Base-by-base conservation (phyloP, 257 asterid species). In the Primulina huaijiensis region DNA sequence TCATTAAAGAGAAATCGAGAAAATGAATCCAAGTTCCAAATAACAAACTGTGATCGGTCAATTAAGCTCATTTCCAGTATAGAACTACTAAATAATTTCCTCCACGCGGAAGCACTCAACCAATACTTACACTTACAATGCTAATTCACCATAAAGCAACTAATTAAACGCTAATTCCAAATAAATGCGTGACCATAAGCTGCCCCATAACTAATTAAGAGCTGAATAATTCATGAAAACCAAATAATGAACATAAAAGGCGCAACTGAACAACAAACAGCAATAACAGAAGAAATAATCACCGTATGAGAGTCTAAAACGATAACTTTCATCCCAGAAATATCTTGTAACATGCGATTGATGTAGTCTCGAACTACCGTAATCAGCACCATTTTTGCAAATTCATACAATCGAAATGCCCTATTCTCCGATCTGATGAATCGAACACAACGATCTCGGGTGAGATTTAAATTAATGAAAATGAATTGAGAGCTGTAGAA, bases 261-360 rank as follows among this genome's bases (percentile, higher is more conserved):
- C 21, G 43, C 5, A 30, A 56, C 14, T 25, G 31, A n/a, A 9
- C 37, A 19, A 19, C 37, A 4, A 12, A 60, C 20, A 2, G 23
- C 5, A 9, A 0, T 4, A 46, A 52, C 19, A 62, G 65, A n/a
- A 67, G 72, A 29, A 64, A 78, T 19, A 53, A 60, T 33, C 76
- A 84, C 97, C 96, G 99, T 94, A 7, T 71, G 72, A 61, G 96
- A 82, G 82, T 94, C 99, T 75, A 94, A 96, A 79, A 94, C 88
- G 85, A 94, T 89, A 70, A 94, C 96, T 82, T 94, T 94, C 99
- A 94, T 94, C 65, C 97, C 97, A 60, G 99, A 86, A 58, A 94
- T 91, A 79, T 94, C 99, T 12, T 89, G 97, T 63, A 91, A 63
- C 90, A 94, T 91, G 35, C 92, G 93, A 83, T 89, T 88, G 64